phyloP scores from a whole-genome alignment of 805 yeast species.

The Monosporozyma servazzii region DNA sequence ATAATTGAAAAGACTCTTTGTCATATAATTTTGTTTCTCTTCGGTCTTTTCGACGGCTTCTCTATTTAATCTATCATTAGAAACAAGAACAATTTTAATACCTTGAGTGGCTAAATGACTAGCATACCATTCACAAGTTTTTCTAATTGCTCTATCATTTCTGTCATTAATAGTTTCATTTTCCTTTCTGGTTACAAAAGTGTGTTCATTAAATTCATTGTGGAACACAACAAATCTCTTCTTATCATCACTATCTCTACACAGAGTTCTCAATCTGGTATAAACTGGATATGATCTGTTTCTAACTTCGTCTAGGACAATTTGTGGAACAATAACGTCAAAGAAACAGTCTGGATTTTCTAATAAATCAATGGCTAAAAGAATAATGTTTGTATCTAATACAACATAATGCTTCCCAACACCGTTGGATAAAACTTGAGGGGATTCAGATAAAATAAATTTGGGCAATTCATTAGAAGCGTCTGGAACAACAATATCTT shows the following conservation, averaged over 20 bases:
- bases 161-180: slow-evolving; percentile 79
- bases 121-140: slow-evolving; percentile 61
- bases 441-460: slow-evolving; percentile 56
- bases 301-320: slow-evolving; percentile 87
- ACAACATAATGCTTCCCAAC: slow-evolving; percentile 74
- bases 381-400: slow-evolving; percentile 78
- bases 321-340: slow-evolving; percentile 92
- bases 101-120: slow-evolving; percentile 44
- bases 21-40: slow-evolving; percentile 35
- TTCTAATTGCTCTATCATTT: slow-evolving; percentile 84
- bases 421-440: slow-evolving; percentile 37
- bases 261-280: slow-evolving; percentile 67
- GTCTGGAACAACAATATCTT: slow-evolving; percentile 42
- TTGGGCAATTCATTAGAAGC: slow-evolving; percentile 58
- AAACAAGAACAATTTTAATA: slow-evolving; percentile 48
- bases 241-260: slow-evolving; percentile 44
- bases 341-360: slow-evolving; percentile 69
- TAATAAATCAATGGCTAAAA: slow-evolving; percentile 81
- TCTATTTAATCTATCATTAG: slow-evolving; percentile 70
- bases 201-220: slow-evolving; percentile 74
- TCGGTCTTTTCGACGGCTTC: slow-evolving; percentile 36
- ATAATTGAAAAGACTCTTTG: slow-evolving; percentile 58
- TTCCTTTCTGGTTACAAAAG: slow-evolving; percentile 50
- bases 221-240: slow-evolving; percentile 88
- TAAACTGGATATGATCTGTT: slow-evolving; percentile 83